These are phyloP conservation scores for Lactarius akahatsu DNA, from an alignment of 768 basidiomycete species.

Conservation along the genomic window DNA sequence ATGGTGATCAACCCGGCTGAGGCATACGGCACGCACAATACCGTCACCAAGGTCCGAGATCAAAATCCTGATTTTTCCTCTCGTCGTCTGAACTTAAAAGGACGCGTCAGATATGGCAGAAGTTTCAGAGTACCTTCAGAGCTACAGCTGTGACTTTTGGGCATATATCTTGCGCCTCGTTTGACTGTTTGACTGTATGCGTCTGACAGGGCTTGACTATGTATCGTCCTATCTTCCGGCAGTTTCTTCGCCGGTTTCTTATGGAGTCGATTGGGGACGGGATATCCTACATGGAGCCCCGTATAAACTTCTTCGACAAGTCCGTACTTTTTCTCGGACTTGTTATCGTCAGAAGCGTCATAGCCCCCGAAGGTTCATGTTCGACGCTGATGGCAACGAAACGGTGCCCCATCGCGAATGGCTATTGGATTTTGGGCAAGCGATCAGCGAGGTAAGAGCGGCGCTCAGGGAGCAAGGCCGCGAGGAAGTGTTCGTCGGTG, in stretches of 20 bases:
- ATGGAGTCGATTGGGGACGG: conserved; percentile 64
- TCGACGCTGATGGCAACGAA: conserved; percentile 54
- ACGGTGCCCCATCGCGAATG: conserved; percentile 61
- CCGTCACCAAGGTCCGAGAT: conserved; percentile 53
- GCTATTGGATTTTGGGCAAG: conserved; percentile 52
- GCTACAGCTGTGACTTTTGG: conserved; percentile 46
- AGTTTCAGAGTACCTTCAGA: conserved; percentile 57
- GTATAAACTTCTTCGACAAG: conserved; percentile 64
- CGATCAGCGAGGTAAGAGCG: conserved; percentile 52
- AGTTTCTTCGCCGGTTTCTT: conserved; percentile 65
- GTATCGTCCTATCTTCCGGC: conserved; percentile 57
- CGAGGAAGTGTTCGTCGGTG: conserved; percentile 63
- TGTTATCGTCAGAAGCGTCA: background rate
- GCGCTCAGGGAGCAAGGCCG: conserved; percentile 53
- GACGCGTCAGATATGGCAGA: conserved; percentile 64
- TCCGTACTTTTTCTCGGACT: conserved; percentile 31
- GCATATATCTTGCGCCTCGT: background rate
- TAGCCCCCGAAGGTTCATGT: conserved; percentile 47
- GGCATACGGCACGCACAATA: conserved; percentile 73
- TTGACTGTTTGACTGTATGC: background rate
- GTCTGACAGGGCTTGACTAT: conserved; percentile 37
- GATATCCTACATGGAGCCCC: conserved; percentile 66
- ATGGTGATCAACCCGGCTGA: conserved; percentile 70
- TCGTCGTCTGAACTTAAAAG: background rate
- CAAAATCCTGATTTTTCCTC: background rate